Evolutionary conservation across 177 flowering plant species (phyloP).

Genomic region (Vitis hybrid): DNA sequence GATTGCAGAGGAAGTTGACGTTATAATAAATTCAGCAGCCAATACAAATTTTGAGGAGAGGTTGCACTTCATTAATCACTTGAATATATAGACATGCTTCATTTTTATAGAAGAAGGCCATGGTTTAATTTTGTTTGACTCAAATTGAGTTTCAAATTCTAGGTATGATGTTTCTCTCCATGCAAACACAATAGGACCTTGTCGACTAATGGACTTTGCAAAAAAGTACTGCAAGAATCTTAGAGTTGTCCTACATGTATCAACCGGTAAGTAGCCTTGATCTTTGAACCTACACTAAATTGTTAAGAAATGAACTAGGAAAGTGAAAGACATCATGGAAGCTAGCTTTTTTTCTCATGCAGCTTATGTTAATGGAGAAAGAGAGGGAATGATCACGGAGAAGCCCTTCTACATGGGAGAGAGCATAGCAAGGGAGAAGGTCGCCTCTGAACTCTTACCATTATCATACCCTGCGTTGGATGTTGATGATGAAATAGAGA

Average conservation of each 20-base stretch:
- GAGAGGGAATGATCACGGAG: not conserved
- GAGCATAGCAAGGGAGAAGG: not conserved
- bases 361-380: not conserved
- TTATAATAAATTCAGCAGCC: slow-evolving; percentile 10
- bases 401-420: slow-evolving; percentile 2
- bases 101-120: too few species aligned
- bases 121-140: not conserved
- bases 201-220: not conserved
- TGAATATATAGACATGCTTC: too few species aligned
- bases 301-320: not conserved
- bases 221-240: slow-evolving; percentile 3
- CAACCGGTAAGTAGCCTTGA: slow-evolving; percentile 7
- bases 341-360: not conserved
- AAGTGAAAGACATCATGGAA: not conserved
- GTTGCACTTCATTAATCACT: not conserved
- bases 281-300: not conserved
- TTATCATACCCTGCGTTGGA: not conserved
- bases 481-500: not conserved
- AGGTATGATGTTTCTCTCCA: slow-evolving; percentile 12
- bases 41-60: slow-evolving; percentile 11
- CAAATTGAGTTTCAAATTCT: not conserved
- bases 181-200: slow-evolving; percentile 4
- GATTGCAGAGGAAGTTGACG: slow-evolving; percentile 7
- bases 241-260: not conserved
- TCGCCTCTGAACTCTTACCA: not conserved